These are phyloP conservation scores for Termitomyces sp. DNA, from an alignment of 768 basidiomycete species.

Conservation along the genomic window DNA sequence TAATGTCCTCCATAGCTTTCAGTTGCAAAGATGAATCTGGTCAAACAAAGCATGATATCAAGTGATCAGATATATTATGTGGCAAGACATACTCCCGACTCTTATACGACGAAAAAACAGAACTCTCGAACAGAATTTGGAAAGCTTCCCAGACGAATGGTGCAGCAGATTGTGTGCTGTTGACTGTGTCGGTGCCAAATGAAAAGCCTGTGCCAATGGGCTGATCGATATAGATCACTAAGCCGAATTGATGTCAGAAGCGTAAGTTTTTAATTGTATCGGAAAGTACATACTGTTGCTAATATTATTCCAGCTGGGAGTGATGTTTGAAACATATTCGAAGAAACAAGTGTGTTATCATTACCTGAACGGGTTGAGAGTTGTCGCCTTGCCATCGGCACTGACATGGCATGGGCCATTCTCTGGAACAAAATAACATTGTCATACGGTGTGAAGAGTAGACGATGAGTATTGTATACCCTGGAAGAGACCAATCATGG, in stretches of 20 bases:
- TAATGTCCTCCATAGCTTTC: constrained; percentile 70
- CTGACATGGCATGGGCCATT: constrained; percentile 64
- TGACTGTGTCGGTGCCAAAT: constrained; percentile 49
- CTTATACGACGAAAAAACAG: constrained; percentile 42
- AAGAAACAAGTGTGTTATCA: constrained; percentile 39
- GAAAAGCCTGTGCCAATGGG: constrained; percentile 66
- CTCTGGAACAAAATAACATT: constrained; percentile 26
- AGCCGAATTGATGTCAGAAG: background rate
- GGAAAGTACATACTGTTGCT: constrained; percentile 46
- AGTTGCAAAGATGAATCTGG: constrained; percentile 57
- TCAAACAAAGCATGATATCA: background rate
- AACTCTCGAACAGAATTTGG: constrained; percentile 57
- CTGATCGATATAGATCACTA: constrained; percentile 70
- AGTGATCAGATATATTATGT: background rate
- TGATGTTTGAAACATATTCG: too few relatives aligned
- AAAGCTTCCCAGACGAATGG: constrained; percentile 57
- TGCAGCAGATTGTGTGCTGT: constrained; percentile 51
- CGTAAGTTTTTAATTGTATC: too few relatives aligned
- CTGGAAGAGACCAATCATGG: constrained; percentile 64
- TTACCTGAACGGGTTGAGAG: constrained; percentile 56
- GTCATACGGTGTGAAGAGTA: background rate
- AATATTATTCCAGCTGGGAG: constrained; percentile 56
- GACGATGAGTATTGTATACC: constrained; percentile 21
- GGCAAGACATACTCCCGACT: constrained; percentile 42
- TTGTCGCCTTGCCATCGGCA: constrained; percentile 44